Evolutionary conservation across 257 asterid species (phyloP), one percentile per base, ranked within the genome.

Genomic region (Solanum rostratum): DNA sequence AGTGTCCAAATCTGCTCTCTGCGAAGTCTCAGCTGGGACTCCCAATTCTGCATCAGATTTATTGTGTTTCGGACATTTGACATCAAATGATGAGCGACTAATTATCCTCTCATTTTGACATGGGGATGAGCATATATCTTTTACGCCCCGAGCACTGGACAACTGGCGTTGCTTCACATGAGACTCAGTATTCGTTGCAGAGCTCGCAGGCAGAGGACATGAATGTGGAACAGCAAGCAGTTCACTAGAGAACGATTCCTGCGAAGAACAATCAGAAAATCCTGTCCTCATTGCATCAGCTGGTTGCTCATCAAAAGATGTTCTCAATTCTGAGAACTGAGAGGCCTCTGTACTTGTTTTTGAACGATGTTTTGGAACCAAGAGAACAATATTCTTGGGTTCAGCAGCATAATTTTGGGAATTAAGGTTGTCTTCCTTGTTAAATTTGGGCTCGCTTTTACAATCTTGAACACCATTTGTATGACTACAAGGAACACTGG

Each of bases 181-280:
- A 87, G 71, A 81, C 80, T 84, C 81, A 0, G 70, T 33, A 30
- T 83, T 46, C 20, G 24, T 39, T 9, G 86, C 82, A 54, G 83
- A 81, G 85, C 80, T 80, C 70, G 89, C 71, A 45, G 97, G 92
- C 88, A 92, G 88, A 39, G 97, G 93, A 85, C 92, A 92, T 80
- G 98, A 92, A 88, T 79, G 91, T 22, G 92, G 93, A 87, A 89
- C 91, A 83, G 83, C 81, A 29, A 83, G 16, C 60, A 84, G 39
- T 87, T 86, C 93, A 52, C 88, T 87, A 14, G 89, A 87, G 82
- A 83, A 71, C 54, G 84, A 85, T 84, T 92, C 93, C 87, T 39
- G 90, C 33, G 93, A 86, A 79, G 92, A 90, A 83, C 87, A 88
- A 90, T 89, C 91, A 81, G 95, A 87, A 78, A 89, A 85, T 88